Evolutionary conservation across 2,329 filamentous ascomycete genomes (phyloP).

Genomic region (Penicillium corylophilum): DNA sequence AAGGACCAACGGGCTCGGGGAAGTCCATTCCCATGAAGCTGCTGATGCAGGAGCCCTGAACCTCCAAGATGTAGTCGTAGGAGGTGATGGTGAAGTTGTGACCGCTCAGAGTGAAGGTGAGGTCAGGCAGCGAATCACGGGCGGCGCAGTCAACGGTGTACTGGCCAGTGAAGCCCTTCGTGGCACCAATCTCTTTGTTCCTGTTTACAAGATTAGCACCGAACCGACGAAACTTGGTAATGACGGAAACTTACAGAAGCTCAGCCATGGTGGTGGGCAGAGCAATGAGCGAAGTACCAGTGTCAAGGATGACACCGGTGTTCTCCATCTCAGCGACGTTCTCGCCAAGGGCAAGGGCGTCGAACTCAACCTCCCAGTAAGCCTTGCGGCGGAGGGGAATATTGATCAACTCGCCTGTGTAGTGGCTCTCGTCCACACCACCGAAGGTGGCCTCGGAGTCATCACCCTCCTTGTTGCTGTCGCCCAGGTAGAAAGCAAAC

Average conservation of each 20-base stretch:
- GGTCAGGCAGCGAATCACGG: conserved; percentile 79
- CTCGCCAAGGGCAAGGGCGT: conserved; percentile 85
- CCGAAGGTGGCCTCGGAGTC: conserved; percentile 89
- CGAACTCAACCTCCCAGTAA: conserved; percentile 98
- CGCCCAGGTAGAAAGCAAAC: conserved; percentile 93
- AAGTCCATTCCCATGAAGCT: conserved; percentile 97
- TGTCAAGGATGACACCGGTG: conserved; percentile 96
- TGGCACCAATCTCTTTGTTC: conserved; percentile 95
- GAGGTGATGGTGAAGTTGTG: conserved; percentile 89
- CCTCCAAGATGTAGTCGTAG: conserved; percentile 93
- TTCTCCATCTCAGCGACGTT: conserved; percentile 84
- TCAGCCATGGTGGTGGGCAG: conserved; percentile 89
- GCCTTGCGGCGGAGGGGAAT: conserved; percentile 97
- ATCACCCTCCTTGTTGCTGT: conserved; percentile 66
- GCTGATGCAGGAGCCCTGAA: conserved; percentile 93
- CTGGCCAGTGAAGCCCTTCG: conserved; percentile 96
- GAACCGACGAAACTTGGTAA: conserved; percentile 38
- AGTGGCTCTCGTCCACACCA: conserved; percentile 79
- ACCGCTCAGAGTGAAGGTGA: conserved; percentile 86
- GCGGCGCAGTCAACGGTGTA: conserved; percentile 89
- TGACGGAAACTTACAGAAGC: conserved; percentile 57
- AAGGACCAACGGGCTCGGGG: conserved; percentile 79
- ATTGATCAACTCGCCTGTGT: conserved; percentile 82
- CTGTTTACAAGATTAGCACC: not conserved
- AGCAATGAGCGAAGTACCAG: conserved; percentile 94